These are phyloP conservation scores for Eucalyptus paniculata DNA, from an alignment of 345 rosid species.

Conservation along the genomic window DNA sequence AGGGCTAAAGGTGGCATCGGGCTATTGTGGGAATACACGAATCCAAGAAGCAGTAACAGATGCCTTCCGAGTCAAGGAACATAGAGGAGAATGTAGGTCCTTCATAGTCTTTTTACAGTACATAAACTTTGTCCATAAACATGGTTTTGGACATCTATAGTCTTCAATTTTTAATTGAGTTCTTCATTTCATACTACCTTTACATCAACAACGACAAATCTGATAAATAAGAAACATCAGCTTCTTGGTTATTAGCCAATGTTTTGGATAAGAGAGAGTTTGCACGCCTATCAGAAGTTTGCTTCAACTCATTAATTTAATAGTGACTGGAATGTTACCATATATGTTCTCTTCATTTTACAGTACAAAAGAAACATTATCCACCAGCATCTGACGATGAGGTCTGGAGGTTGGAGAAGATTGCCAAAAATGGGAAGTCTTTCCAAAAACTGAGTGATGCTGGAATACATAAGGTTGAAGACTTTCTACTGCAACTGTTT, in stretches of 20 bases:
- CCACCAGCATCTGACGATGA: slow-evolving; percentile 69
- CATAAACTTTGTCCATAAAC: too few relatives aligned
- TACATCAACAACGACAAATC: accelerated
- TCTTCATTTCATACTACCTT: neutral
- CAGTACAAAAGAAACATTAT: slow-evolving; percentile 80
- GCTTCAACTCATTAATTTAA: neutral
- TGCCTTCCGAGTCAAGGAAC: slow-evolving; percentile 22
- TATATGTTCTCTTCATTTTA: slow-evolving; percentile 1
- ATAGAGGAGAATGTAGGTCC: slow-evolving; percentile 20
- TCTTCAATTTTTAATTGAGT: neutral
- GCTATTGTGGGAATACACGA: slow-evolving; percentile 4
- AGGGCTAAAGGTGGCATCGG: slow-evolving; percentile 21
- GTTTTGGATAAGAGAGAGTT: neutral
- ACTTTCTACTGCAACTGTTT: slow-evolving; percentile 50
- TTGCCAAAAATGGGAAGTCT: slow-evolving; percentile 71
- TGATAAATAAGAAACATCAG: too few relatives aligned
- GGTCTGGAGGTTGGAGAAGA: slow-evolving; percentile 87
- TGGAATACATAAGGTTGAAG: slow-evolving; percentile 54
- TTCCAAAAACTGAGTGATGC: slow-evolving; percentile 60
- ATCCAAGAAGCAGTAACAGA: slow-evolving; percentile 20
- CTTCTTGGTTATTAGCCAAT: too few relatives aligned
- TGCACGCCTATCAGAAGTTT: neutral
- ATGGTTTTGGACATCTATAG: neutral
- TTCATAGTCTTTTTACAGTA: too few relatives aligned
- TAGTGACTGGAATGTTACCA: neutral